A percentile compares a stretch with the other conserved stretches of the same genome.
Conservation (phyloP, 139 green algal species). For the Zygnema circumcarinatum region DNA sequence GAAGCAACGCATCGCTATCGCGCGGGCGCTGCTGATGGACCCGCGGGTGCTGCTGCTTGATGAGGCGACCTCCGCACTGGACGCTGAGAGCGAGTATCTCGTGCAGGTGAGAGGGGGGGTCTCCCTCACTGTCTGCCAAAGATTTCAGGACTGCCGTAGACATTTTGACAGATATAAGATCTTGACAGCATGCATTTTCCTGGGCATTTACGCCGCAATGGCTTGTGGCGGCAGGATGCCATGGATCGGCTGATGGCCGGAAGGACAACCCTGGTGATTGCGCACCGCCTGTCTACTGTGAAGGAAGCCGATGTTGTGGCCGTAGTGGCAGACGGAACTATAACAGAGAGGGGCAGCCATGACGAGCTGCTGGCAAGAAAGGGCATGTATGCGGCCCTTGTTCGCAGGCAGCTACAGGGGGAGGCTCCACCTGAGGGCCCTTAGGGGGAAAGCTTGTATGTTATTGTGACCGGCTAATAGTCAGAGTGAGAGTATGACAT, state of each 20-base stretch:
- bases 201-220: too few relatives aligned
- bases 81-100: conserved; percentile 74
- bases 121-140: too few relatives aligned
- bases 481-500: too few relatives aligned
- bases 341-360: conserved; percentile 73
- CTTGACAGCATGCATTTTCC: too few relatives aligned
- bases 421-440: too few relatives aligned
- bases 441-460: too few relatives aligned
- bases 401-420: conserved; percentile 68
- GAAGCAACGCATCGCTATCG: conserved; percentile 74
- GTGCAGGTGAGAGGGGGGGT: conserved; percentile 38
- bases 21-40: conserved; percentile 50
- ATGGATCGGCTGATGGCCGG: conserved; percentile 84
- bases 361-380: conserved; percentile 65
- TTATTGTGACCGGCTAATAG: too few relatives aligned
- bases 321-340: conserved; percentile 68
- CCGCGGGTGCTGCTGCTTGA: conserved; percentile 82
- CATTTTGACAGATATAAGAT: too few relatives aligned
- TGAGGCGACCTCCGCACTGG: conserved; percentile 85
- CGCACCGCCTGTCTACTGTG: conserved; percentile 89
- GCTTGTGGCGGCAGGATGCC: conserved; percentile 85
- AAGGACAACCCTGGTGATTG: conserved; percentile 89
- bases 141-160: too few relatives aligned
- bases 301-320: conserved; percentile 82
- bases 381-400: conserved; percentile 70